Conservation (phyloP, 129 eudicot species). For the Logfia minima region DNA sequence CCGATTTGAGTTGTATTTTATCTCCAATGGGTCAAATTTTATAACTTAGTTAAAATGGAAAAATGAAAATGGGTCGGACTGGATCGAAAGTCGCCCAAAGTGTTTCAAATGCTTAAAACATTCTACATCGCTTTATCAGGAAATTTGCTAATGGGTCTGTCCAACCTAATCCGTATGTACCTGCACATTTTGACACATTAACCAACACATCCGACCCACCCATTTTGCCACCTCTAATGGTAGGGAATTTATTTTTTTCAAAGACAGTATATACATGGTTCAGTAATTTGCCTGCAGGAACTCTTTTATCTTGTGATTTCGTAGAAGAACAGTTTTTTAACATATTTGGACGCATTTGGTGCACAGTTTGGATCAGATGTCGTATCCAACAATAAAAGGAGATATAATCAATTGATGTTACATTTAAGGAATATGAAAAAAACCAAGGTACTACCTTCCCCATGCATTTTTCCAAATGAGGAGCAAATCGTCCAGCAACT, state of each 20-base stretch:
- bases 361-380: neutral
- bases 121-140: neutral
- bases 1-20: neutral
- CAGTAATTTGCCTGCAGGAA: too few relatives aligned
- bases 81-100: neutral
- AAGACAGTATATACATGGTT: too few relatives aligned
- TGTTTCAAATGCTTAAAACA: neutral
- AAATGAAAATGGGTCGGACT: neutral
- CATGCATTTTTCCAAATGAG: constrained; percentile 99
- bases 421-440: neutral
- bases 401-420: neutral
- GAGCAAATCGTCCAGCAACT: constrained; percentile 92
- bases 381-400: neutral
- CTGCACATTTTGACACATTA: neutral
- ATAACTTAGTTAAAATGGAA: neutral
- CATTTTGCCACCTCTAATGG: neutral
- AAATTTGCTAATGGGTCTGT: neutral
- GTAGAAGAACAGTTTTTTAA: too few relatives aligned
- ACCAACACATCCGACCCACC: neutral
- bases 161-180: neutral
- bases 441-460: constrained; percentile 67
- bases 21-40: neutral
- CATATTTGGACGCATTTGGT: neutral
- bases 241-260: too few relatives aligned
- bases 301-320: too few relatives aligned